phyloP scores from a whole-genome alignment of 1,139 yeast species.

The Geotrichum fermentans region DNA sequence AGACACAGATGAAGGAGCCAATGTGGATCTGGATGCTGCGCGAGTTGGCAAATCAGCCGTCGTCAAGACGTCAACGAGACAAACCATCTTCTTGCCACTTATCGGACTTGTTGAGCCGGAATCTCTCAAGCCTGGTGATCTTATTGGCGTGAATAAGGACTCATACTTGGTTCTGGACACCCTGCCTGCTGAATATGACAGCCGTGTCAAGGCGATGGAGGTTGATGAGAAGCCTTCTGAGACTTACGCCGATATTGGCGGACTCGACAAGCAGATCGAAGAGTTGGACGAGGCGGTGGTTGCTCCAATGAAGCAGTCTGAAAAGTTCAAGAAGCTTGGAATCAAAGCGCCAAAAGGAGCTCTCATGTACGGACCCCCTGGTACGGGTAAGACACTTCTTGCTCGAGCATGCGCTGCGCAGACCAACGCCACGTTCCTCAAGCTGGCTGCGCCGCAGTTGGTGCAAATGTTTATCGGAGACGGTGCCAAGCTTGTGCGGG shows the following conservation, averaged over 20 bases:
- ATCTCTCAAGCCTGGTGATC: slow-evolving; percentile 85
- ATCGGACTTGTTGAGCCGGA: slow-evolving; percentile 92
- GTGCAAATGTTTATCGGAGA: slow-evolving; percentile 97
- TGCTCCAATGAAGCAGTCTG: slow-evolving; percentile 95
- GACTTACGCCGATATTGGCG: slow-evolving; percentile 96
- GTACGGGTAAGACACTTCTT: slow-evolving; percentile 94
- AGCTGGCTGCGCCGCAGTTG: slow-evolving; percentile 95
- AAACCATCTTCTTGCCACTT: slow-evolving; percentile 92
- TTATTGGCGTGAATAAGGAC: slow-evolving; percentile 97
- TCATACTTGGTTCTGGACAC: slow-evolving; percentile 90
- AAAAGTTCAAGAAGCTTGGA: slow-evolving; percentile 97
- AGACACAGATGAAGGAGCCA: slow-evolving; percentile 88
- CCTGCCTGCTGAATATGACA: slow-evolving; percentile 93
- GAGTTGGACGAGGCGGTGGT: slow-evolving; percentile 98
- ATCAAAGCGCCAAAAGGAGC: slow-evolving; percentile 99
- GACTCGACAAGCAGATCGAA: slow-evolving; percentile 91
- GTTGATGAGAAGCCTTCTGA: slow-evolving; percentile 96
- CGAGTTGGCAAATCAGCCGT: slow-evolving; percentile 97
- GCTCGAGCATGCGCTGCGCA: slow-evolving; percentile 99
- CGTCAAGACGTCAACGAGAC: slow-evolving; percentile 94
- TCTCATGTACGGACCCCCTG: slow-evolving; percentile 96
- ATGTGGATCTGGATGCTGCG: slow-evolving; percentile 87
- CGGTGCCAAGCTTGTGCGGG: slow-evolving; percentile 92
- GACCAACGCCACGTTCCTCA: slow-evolving; percentile 89
- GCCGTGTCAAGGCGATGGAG: slow-evolving; percentile 97